Conservation (phyloP, 495 filamentous ascomycete genomes). For the Geoglossum glabrum region DNA sequence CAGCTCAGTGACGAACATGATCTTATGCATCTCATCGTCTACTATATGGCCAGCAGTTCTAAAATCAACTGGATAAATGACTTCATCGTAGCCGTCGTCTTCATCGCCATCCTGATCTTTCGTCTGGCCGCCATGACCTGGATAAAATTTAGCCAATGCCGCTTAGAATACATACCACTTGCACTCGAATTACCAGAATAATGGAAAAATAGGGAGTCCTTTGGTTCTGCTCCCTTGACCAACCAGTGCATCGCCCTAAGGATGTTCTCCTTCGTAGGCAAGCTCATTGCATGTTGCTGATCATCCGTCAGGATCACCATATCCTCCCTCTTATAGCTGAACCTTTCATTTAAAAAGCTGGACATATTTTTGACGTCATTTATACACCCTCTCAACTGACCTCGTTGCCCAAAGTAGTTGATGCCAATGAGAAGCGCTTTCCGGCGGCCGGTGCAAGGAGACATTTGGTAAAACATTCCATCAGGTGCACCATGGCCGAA, state of each 20-base stretch:
- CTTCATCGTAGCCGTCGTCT: slow-evolving; percentile 91
- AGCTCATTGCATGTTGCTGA: slow-evolving; percentile 90
- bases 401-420: slow-evolving; percentile 90
- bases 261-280: slow-evolving; percentile 92
- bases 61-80: slow-evolving; percentile 96
- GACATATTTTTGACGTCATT: slow-evolving; percentile 99
- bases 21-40: slow-evolving; percentile 96
- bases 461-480: slow-evolving; percentile 74
- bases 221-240: slow-evolving; percentile 81
- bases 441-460: slow-evolving; percentile 70
- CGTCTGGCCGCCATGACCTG: slow-evolving; percentile 88
- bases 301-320: slow-evolving; percentile 98
- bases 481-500: slow-evolving; percentile 67
- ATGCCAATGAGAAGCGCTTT: slow-evolving; percentile 93
- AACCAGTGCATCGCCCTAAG: slow-evolving; percentile 96
- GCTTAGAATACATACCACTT: not conserved
- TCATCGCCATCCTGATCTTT: slow-evolving; percentile 87
- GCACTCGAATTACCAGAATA: slow-evolving; percentile 60
- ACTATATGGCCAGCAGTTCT: slow-evolving; percentile 78
- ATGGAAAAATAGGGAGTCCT: slow-evolving; percentile 96
- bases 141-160: not conserved
- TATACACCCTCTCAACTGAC: slow-evolving; percentile 86
- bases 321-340: slow-evolving; percentile 85
- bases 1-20: slow-evolving; percentile 53
- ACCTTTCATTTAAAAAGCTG: slow-evolving; percentile 70